phyloP scores from a whole-genome alignment of 2,329 filamentous ascomycete species.

The Colletotrichum abscissum region DNA sequence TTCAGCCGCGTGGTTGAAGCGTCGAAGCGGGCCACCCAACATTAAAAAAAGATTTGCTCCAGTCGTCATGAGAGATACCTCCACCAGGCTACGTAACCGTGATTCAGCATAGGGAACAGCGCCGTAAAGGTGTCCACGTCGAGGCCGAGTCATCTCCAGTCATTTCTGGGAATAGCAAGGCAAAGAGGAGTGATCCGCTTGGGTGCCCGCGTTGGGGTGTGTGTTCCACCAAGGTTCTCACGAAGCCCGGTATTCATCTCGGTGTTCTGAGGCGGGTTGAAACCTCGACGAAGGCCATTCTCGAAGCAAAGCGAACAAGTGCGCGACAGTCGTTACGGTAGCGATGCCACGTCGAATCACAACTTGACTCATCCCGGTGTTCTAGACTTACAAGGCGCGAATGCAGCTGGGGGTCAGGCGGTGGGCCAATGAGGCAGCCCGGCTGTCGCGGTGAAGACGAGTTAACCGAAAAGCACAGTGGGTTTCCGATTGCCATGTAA shows the following conservation, averaged over 20 bases:
- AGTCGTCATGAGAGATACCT: not conserved
- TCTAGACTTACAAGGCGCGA: slow-evolving; percentile 11
- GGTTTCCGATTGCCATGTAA: slow-evolving; percentile 15
- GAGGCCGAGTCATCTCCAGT: not conserved
- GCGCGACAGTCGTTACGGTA: slow-evolving; percentile 5
- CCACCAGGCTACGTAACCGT: not conserved
- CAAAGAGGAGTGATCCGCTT: not conserved
- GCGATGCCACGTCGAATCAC: slow-evolving; percentile 9
- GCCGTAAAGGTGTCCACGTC: not conserved
- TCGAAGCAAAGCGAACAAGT: not conserved
- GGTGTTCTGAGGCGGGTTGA: not conserved
- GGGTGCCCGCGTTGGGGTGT: slow-evolving; percentile 6
- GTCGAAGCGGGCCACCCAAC: not conserved
- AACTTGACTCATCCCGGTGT: slow-evolving; percentile 23
- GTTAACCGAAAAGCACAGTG: not conserved
- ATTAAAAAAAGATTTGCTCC: slow-evolving; percentile 1
- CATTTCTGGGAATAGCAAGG: not conserved
- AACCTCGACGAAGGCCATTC: not conserved
- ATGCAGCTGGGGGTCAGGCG: slow-evolving; percentile 3
- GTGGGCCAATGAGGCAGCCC: slow-evolving; percentile 18
- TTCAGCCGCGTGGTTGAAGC: not conserved
- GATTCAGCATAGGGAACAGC: not conserved
- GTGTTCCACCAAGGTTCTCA: not conserved
- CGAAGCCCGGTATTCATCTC: not conserved
- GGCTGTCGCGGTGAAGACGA: slow-evolving; percentile 16